Evolutionary conservation across 306 rosid genomes (phyloP).

Genomic region (Acmispon strigosus): DNA sequence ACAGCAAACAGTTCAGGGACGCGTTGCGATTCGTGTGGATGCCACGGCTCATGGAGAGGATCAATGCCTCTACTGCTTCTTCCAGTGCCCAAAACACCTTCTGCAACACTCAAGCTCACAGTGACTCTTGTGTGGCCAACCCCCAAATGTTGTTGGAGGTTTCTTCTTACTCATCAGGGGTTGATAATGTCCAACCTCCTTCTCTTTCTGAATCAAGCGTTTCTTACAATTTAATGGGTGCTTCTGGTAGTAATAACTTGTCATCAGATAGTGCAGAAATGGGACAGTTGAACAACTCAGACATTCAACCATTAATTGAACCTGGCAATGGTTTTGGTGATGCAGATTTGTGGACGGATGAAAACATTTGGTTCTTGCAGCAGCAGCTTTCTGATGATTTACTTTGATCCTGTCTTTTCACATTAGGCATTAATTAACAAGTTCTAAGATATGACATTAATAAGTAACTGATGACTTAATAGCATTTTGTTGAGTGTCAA

Average conservation of each 20-base stretch:
- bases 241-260: background rate
- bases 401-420: background rate
- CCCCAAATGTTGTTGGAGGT: constrained; percentile 4
- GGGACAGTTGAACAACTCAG: background rate
- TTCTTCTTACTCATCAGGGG: constrained; percentile 19
- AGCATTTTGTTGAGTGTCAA: too few species aligned
- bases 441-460: background rate
- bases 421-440: background rate
- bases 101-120: background rate
- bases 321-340: constrained; percentile 19
- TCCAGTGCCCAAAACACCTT: background rate
- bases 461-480: too few species aligned
- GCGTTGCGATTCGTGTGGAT: constrained; percentile 81
- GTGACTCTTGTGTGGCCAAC: background rate
- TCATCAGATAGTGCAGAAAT: background rate
- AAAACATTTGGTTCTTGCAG: constrained; percentile 59
- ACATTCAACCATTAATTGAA: constrained; percentile 1
- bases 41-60: constrained; percentile 73
- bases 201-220: constrained; percentile 25
- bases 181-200: constrained; percentile 12
- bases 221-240: constrained; percentile 6
- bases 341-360: constrained; percentile 63
- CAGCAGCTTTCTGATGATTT: constrained; percentile 31
- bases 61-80: constrained; percentile 30
- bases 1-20: constrained; percentile 80